Base-by-base conservation (phyloP, 2,329 filamentous ascomycete genomes). In the Phyllosticta paracitricarpa region DNA sequence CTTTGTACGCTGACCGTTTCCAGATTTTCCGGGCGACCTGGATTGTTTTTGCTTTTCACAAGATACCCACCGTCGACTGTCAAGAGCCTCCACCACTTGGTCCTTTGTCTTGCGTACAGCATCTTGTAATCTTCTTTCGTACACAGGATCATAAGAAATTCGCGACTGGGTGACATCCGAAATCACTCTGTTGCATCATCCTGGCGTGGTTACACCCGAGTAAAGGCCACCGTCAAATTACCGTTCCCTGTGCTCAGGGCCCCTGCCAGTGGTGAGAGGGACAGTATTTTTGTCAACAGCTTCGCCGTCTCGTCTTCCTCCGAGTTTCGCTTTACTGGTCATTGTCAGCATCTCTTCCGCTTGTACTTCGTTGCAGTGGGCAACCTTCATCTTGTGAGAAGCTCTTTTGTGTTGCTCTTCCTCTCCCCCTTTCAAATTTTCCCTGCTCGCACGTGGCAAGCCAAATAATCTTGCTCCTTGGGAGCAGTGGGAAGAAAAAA, bases 161-260 rank as follows among this genome's bases (percentile, higher is more conserved):
- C 30, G 12, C 33, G 17, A 40, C 24, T 54, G 51, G 14, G 51
- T 28, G 51, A 51, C 58, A 55, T 51, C 58, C 30, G 33, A 30
- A 58, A 57, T 58, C 51, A 30, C 33, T 58, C 33, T 55, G 54
- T 48, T 51, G 59, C 56, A 54, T 54, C 14, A 53, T 53, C 48
- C 53, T 22, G 24, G 54, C 48, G 33, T 48, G 26, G 59, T 59
- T 59, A 57, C 55, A 57, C 59, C 54, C 54, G 55, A 57, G 30
- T 51, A 53, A 61, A 57, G 54, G 30, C 56, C 55, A 58, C 28
- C 53, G 53, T 25, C 53, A 30, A 54, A 26, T 54, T 54, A 30
- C 53, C 24, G 53, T 54, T 54, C 17, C 53, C 53, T 26, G 24
- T 54, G 24, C 24, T 30, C 28, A 54, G 28, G 10, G 12, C 24